Evolutionary conservation across 495 filamentous ascomycete species (phyloP).

Genomic region (Parmelia sp.): DNA sequence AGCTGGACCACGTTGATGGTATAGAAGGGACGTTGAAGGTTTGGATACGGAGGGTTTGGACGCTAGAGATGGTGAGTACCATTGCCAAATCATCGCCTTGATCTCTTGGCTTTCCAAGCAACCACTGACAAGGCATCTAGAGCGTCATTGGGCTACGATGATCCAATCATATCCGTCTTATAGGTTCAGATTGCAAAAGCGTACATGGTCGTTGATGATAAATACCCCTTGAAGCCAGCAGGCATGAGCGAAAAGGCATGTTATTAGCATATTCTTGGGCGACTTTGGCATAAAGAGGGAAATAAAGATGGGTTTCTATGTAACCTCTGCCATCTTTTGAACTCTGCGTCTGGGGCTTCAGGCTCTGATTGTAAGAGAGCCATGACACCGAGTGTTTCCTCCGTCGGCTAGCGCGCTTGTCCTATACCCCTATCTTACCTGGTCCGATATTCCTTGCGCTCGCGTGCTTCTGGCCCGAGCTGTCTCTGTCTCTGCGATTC

Average conservation of each 20-base stretch:
- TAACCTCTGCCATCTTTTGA: neutral
- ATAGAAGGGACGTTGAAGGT: conserved; percentile 90
- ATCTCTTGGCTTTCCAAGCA: neutral
- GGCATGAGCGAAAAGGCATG: conserved; percentile 13
- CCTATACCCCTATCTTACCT: neutral
- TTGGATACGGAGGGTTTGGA: conserved; percentile 98
- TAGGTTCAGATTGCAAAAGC: conserved; percentile 7
- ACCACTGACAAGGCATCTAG: conserved; percentile 29
- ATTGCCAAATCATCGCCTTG: neutral
- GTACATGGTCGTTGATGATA: neutral
- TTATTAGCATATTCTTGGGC: conserved; percentile 7
- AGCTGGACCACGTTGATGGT: conserved; percentile 81
- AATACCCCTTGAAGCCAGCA: conserved; percentile 3
- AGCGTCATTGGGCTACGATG: conserved; percentile 86
- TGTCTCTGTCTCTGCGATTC: neutral
- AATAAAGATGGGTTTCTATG: neutral
- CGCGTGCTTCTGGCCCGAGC: neutral
- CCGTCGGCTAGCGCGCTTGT: too few relatives aligned
- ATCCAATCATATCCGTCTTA: conserved; percentile 22
- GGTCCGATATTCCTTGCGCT: neutral
- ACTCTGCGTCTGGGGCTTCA: neutral
- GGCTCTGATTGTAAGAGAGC: neutral
- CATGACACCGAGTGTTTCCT: neutral
- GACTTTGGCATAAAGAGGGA: conserved; percentile 3
- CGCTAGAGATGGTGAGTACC: conserved; percentile 81